phyloP scores from a whole-genome alignment of 192 early-diverging fungal genomes.

The Paraglomus occultum region DNA sequence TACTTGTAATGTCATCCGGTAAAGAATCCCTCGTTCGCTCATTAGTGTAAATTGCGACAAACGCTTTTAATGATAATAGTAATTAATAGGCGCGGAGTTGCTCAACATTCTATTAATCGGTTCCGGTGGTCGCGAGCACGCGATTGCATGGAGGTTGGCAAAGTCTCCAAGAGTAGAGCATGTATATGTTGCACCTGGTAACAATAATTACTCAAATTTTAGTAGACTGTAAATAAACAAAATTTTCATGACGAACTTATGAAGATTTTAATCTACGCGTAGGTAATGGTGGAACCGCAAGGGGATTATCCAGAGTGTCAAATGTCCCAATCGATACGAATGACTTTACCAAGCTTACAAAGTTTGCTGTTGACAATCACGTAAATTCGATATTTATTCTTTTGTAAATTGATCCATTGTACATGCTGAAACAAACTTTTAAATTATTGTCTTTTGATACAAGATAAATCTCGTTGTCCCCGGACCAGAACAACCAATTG shows the following conservation, averaged over 20 bases:
- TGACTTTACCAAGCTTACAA: slow-evolving; percentile 73
- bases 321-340: slow-evolving; percentile 74
- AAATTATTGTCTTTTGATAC: slow-evolving; percentile 7
- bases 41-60: too few relatives aligned
- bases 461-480: slow-evolving; percentile 82
- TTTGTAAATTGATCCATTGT: neutral
- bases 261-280: neutral
- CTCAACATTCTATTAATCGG: slow-evolving; percentile 87
- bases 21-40: too few relatives aligned
- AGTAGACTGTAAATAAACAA: neutral
- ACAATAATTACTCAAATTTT: slow-evolving; percentile 12
- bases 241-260: neutral
- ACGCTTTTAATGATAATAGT: too few relatives aligned
- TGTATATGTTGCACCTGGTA: slow-evolving; percentile 93
- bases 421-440: neutral
- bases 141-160: slow-evolving; percentile 88
- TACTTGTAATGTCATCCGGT: too few relatives aligned
- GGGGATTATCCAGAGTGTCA: slow-evolving; percentile 66
- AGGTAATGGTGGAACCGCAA: slow-evolving; percentile 95
- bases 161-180: slow-evolving; percentile 71
- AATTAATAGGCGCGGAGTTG: too few relatives aligned
- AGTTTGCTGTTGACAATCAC: slow-evolving; percentile 76
- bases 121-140: slow-evolving; percentile 95
- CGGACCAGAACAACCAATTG: slow-evolving; percentile 96
- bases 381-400: slow-evolving; percentile 38